Conservation (phyloP, 164 flowering plant genomes). For the Magnolia officinalis region DNA sequence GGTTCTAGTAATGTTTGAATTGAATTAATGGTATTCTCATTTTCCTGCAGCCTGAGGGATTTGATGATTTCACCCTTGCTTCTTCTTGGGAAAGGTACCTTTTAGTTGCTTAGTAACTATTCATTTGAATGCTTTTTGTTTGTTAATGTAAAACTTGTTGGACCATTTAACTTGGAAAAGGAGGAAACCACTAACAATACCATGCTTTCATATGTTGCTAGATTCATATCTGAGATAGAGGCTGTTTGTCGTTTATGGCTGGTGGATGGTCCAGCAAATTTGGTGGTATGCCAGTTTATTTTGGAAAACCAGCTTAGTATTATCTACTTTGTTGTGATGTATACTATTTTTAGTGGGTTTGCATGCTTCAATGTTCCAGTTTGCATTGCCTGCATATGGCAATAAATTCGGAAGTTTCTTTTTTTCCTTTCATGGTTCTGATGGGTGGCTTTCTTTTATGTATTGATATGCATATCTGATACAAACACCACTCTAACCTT, state of each 20-base stretch:
- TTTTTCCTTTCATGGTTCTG: too few species aligned
- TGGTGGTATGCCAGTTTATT: conserved; percentile 52
- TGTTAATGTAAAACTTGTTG: neutral
- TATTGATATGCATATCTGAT: too few species aligned
- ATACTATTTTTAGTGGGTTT: too few species aligned
- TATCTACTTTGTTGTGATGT: neutral
- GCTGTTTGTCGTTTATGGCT: conserved; percentile 80
- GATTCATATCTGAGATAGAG: conserved; percentile 97
- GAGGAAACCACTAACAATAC: neutral
- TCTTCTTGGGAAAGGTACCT: conserved; percentile 95
- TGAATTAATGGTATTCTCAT: neutral
- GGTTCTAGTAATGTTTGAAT: too few species aligned
- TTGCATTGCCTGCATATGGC: too few species aligned
- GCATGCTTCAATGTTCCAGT: too few species aligned
- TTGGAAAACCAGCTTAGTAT: conserved; percentile 5
- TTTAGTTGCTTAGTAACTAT: neutral
- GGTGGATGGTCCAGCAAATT: conserved; percentile 71
- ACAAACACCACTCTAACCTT: too few species aligned
- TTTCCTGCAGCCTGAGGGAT: conserved; percentile 41
- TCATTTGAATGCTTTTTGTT: too few species aligned
- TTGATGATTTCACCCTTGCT: conserved; percentile 95
- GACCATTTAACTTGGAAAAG: neutral
- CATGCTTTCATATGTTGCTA: conserved; percentile 19
- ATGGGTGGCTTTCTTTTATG: too few species aligned
- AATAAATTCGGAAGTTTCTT: too few species aligned